phyloP scores from a whole-genome alignment of 106 monocot species.

The Ottelia alismoides region DNA sequence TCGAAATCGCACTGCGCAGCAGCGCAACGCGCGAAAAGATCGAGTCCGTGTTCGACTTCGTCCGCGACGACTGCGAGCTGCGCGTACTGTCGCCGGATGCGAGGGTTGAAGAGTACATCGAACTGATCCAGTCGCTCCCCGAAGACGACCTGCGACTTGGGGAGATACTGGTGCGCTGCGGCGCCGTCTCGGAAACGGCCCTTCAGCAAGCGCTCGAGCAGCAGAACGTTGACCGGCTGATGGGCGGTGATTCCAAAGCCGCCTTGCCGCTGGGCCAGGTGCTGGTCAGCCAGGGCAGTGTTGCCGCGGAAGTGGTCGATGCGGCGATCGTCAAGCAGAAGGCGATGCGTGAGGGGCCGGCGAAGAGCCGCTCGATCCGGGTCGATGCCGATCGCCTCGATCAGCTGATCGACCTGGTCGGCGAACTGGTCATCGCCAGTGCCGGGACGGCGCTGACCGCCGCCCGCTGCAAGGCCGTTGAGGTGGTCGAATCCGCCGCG shows the following conservation, averaged over 20 bases:
- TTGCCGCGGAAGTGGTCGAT: neutral
- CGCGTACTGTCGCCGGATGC: too few relatives aligned
- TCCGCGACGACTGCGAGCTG: neutral
- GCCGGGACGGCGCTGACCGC: neutral
- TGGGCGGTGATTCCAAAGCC: too few relatives aligned
- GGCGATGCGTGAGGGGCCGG: neutral
- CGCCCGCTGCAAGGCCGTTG: neutral
- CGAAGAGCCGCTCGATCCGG: neutral
- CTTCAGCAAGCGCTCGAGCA: too few relatives aligned
- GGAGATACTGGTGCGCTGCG: too few relatives aligned
- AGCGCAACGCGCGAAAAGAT: neutral
- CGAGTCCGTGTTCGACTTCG: neutral
- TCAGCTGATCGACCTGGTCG: neutral
- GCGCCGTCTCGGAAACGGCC: too few relatives aligned
- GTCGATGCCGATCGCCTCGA: neutral
- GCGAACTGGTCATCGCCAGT: neutral
- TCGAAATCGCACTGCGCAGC: neutral
- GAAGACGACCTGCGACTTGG: too few relatives aligned
- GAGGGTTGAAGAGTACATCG: too few relatives aligned
- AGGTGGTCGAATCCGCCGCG: neutral
- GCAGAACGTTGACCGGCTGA: too few relatives aligned
- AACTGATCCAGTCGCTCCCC: too few relatives aligned
- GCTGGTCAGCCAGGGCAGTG: neutral
- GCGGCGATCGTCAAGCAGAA: neutral
- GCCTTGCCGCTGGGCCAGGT: too few relatives aligned